A percentile compares a stretch with the other conserved stretches of the same genome.
phyloP scores from a whole-genome alignment of 2,329 filamentous ascomycete species.

The Aotearoamyces nothofagi region DNA sequence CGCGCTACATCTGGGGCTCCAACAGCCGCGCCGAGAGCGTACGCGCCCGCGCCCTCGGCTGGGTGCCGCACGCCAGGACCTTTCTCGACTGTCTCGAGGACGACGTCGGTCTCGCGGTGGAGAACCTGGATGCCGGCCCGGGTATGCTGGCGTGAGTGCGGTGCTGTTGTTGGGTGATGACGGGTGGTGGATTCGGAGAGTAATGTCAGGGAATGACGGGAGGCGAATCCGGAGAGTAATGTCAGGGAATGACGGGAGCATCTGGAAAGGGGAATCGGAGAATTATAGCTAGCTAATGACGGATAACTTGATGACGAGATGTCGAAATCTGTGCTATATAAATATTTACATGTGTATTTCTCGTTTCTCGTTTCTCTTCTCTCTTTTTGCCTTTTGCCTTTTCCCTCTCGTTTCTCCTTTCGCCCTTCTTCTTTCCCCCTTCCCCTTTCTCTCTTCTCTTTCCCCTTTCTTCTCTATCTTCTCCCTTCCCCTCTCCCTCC shows the following conservation, averaged over 20 bases:
- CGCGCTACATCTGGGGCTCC: conserved; percentile 3
- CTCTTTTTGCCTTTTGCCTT: background rate
- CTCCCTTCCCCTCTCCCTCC: conserved; percentile 1
- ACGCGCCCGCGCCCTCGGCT: conserved; percentile 4
- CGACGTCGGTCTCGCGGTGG: conserved; percentile 5
- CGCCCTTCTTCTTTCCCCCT: conserved; percentile 1
- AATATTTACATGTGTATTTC: too few relatives aligned
- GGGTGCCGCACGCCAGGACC: conserved; percentile 4
- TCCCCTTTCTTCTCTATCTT: background rate
- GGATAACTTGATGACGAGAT: too few relatives aligned
- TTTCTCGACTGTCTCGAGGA: conserved; percentile 5
- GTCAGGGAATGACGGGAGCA: too few relatives aligned
- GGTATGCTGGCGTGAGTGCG: background rate
- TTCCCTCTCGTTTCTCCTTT: background rate
- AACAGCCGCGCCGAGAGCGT: conserved; percentile 5
- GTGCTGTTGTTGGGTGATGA: background rate
- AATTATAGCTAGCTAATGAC: too few relatives aligned
- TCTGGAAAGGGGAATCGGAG: too few relatives aligned
- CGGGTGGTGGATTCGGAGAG: background rate
- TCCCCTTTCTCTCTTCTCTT: conserved; percentile 1
- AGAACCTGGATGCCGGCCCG: too few relatives aligned
- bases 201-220: too few relatives aligned
- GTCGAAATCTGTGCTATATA: too few relatives aligned
- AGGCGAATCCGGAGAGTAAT: too few relatives aligned
- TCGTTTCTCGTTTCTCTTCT: too few relatives aligned